Evolutionary conservation across 495 filamentous ascomycete genomes (phyloP).

Genomic region (Trichocladium uniseriatum): DNA sequence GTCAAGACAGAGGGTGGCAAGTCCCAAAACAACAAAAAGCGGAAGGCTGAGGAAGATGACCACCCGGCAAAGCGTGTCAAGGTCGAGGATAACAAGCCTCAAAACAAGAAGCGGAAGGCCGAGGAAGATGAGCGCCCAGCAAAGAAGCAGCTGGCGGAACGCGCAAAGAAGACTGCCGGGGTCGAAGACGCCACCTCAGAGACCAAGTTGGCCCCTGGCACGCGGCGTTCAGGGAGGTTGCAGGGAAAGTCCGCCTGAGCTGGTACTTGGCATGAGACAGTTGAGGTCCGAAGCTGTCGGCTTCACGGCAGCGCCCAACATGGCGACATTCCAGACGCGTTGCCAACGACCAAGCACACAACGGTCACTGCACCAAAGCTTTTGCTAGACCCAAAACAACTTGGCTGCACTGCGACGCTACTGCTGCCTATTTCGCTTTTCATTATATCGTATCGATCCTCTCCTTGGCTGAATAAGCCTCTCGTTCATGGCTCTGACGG

Average conservation of each 20-base stretch:
- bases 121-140: conserved; percentile 3
- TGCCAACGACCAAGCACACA: not conserved
- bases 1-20: conserved; percentile 1
- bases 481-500: conserved; percentile 23
- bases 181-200: not conserved
- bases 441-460: no score
- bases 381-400: no score
- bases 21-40: conserved; percentile 6
- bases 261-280: not conserved
- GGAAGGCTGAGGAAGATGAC: conserved; percentile 4
- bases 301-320: no score
- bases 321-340: not conserved
- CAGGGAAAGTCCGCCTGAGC: conserved; percentile 7
- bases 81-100: not conserved
- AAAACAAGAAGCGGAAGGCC: conserved; percentile 10
- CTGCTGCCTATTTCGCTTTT: no score
- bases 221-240: conserved; percentile 32
- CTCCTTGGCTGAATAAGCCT: no score
- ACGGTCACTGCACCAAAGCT: no score
- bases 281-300: not conserved
- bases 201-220: conserved; percentile 10
- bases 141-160: conserved; percentile 18
- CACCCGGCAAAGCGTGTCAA: not conserved
- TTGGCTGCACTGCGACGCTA: no score
- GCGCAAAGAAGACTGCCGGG: conserved; percentile 2